Evolutionary conservation across 73 alveolate species (phyloP).

Genomic region (Effrenium voratum): DNA sequence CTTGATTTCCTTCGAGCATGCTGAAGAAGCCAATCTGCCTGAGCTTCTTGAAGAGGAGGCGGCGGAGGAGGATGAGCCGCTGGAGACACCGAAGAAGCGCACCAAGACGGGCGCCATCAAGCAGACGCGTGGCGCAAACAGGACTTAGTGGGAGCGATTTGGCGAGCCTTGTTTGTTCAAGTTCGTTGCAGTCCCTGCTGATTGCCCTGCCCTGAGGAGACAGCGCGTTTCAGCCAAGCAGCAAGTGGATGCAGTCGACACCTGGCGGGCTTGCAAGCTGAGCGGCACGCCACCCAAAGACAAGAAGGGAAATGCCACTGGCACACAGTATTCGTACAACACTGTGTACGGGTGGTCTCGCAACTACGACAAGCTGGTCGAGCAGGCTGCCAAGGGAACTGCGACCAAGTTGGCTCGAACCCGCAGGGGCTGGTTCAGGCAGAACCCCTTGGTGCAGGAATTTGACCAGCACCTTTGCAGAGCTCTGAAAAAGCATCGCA

Average conservation of each 20-base stretch:
- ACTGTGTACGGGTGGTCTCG: background rate
- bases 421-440: background rate
- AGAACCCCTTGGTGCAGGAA: background rate
- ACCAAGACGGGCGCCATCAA: too few relatives aligned
- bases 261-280: background rate
- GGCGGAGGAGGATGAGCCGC: too few relatives aligned
- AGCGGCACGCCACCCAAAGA: background rate
- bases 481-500: background rate
- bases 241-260: constrained; percentile 20
- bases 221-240: too few relatives aligned
- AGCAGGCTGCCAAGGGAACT: background rate
- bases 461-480: background rate
- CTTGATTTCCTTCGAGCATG: too few relatives aligned
- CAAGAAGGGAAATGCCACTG: background rate
- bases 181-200: too few relatives aligned
- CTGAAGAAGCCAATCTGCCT: too few relatives aligned
- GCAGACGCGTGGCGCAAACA: too few relatives aligned
- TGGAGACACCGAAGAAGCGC: too few relatives aligned
- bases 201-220: too few relatives aligned
- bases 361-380: background rate
- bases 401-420: background rate
- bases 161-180: too few relatives aligned
- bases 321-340: constrained; percentile 1
- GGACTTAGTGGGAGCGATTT: too few relatives aligned
- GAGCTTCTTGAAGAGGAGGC: too few relatives aligned